A percentile compares a stretch with the other conserved stretches of the same genome.
Conservation (phyloP, 2,329 filamentous ascomycete genomes). For the Neocucurbitaria cava region DNA sequence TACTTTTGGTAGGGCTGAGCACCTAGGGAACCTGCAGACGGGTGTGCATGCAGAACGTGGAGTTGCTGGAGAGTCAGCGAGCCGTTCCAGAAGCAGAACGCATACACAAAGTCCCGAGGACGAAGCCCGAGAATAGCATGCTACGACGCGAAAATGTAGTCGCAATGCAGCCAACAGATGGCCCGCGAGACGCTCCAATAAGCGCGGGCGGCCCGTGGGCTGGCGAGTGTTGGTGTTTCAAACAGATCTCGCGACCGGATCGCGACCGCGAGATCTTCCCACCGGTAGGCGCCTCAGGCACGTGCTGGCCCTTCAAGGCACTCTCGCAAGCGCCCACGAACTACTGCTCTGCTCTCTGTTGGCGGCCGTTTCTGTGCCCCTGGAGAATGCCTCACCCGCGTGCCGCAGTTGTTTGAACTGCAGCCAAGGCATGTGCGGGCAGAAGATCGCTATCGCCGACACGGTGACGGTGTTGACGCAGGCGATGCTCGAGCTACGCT, state of each 20-base stretch:
- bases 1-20: slow-evolving; percentile 42
- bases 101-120: not conserved
- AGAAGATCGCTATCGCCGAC: slow-evolving; percentile 10
- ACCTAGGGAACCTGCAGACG: slow-evolving; percentile 30
- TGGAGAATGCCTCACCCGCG: slow-evolving; percentile 7
- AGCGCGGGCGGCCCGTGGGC: slow-evolving; percentile 19
- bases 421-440: slow-evolving; percentile 1
- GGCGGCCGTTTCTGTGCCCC: slow-evolving; percentile 12
- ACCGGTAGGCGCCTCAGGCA: not conserved
- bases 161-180: slow-evolving; percentile 5
- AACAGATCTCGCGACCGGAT: slow-evolving; percentile 18
- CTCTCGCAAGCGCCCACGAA: slow-evolving; percentile 24
- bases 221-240: slow-evolving; percentile 26
- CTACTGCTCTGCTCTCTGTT: slow-evolving; percentile 11
- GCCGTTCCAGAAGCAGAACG: slow-evolving; percentile 17
- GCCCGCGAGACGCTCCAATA: slow-evolving; percentile 24
- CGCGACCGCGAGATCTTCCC: slow-evolving; percentile 13
- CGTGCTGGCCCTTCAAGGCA: slow-evolving; percentile 16
- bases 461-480: slow-evolving; percentile 4
- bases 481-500: slow-evolving; percentile 10
- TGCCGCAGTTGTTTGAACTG: not conserved
- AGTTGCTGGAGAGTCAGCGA: slow-evolving; percentile 23
- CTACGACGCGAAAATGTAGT: slow-evolving; percentile 1
- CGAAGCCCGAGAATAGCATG: slow-evolving; percentile 3
- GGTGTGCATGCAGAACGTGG: slow-evolving; percentile 9